These are phyloP conservation scores for Diaporthe velutina DNA, from an alignment of 2,329 filamentous ascomycete genomes.

Conservation along the genomic window DNA sequence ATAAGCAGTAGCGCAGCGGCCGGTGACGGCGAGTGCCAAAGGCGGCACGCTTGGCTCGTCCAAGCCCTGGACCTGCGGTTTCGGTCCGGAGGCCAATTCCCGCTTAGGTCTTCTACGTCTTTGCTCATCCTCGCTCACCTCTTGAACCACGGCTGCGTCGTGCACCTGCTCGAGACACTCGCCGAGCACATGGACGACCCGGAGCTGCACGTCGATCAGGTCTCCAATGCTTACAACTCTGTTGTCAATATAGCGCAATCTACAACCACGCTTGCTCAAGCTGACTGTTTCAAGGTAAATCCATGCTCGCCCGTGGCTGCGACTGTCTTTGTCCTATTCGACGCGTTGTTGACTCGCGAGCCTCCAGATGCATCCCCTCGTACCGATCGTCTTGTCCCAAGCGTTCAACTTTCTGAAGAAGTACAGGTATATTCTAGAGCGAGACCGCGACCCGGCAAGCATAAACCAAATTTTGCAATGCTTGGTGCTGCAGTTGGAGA, in stretches of 20 bases:
- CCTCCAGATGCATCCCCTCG: not conserved
- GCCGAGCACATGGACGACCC: not conserved
- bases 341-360: not conserved
- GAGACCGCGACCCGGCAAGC: not conserved
- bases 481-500: not conserved
- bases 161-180: not conserved
- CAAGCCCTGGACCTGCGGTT: not conserved
- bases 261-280: conserved; percentile 1
- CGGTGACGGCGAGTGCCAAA: conserved; percentile 1
- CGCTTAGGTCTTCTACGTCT: not conserved
- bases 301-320: not conserved
- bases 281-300: not conserved
- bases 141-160: not conserved
- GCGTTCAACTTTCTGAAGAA: not conserved
- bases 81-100: not conserved
- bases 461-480: not conserved
- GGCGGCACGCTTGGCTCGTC: not conserved
- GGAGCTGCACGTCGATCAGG: not conserved
- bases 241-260: not conserved
- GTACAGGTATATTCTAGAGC: conserved; percentile 4
- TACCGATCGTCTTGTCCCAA: conserved; percentile 5
- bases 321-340: not conserved
- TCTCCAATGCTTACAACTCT: not conserved
- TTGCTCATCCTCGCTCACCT: conserved; percentile 3
- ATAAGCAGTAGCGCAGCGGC: not conserved